These are phyloP conservation scores for Anaeromyces robustus DNA, from an alignment of 192 early-diverging fungal genomes.

Conservation along the genomic window DNA sequence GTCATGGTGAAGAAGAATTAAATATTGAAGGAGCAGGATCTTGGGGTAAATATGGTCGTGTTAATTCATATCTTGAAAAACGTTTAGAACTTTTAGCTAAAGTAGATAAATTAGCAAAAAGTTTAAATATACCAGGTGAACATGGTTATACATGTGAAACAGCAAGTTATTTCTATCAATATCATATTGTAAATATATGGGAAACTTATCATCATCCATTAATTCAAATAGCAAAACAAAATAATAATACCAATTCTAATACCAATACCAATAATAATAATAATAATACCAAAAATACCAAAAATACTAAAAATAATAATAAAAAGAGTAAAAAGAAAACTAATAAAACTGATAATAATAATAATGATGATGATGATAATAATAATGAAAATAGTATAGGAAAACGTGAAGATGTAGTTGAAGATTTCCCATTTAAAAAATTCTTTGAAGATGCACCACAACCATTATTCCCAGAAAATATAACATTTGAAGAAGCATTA, in stretches of 20 bases:
- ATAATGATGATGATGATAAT: too few relatives aligned
- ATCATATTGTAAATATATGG: constrained; percentile 67
- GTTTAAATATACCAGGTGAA: constrained; percentile 62
- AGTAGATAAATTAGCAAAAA: constrained; percentile 61
- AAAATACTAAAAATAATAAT: too few relatives aligned
- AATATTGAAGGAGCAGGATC: constrained; percentile 46
- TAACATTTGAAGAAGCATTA: constrained; percentile 26
- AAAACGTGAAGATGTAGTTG: constrained; percentile 22
- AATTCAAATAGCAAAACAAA: constrained; percentile 1
- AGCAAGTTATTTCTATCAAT: constrained; percentile 72
- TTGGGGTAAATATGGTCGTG: constrained; percentile 87
- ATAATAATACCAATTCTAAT: not conserved
- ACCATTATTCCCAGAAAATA: constrained; percentile 43
- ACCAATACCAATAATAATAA: too few relatives aligned
- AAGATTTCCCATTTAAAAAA: constrained; percentile 61
- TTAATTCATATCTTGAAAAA: constrained; percentile 78
- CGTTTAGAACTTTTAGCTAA: constrained; percentile 54
- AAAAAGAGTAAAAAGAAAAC: too few relatives aligned
- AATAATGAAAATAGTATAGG: too few relatives aligned
- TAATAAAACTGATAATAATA: too few relatives aligned
- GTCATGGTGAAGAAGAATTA: constrained; percentile 85
- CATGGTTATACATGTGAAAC: constrained; percentile 86
- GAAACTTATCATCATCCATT: constrained; percentile 30
- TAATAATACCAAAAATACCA: too few relatives aligned
- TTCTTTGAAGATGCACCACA: constrained; percentile 61